A percentile compares a stretch with the other conserved stretches of the same genome.
Evolutionary conservation across 352 stramenopile genomes (phyloP).

Genomic region (Phytophthora vignae): DNA sequence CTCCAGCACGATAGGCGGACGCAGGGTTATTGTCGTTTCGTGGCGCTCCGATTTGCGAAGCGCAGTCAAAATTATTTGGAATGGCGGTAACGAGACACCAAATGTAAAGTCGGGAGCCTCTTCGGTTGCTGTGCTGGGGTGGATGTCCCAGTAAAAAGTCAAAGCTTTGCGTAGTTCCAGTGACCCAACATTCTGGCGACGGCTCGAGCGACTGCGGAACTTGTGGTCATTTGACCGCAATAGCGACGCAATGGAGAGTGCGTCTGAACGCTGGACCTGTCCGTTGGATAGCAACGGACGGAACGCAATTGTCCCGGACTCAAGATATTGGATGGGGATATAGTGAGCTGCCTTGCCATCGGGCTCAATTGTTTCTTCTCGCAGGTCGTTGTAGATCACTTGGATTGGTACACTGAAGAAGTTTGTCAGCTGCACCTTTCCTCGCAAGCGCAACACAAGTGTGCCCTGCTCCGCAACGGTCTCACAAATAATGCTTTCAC

Average conservation of each 20-base stretch:
- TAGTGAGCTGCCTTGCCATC: conserved; percentile 67
- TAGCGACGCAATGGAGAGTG: conserved; percentile 68
- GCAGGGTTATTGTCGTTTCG: conserved; percentile 76
- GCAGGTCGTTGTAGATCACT: conserved; percentile 78
- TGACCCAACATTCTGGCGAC: conserved; percentile 59
- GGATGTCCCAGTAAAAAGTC: conserved; percentile 83
- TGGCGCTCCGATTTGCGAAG: conserved; percentile 80
- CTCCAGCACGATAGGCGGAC: conserved; percentile 74
- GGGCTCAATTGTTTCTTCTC: conserved; percentile 59
- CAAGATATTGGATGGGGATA: conserved; percentile 83
- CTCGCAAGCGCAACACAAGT: conserved; percentile 78
- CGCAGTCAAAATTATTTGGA: conserved; percentile 79
- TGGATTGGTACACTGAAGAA: conserved; percentile 76
- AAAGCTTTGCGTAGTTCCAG: conserved; percentile 70
- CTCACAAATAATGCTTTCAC: conserved; percentile 86
- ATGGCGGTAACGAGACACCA: conserved; percentile 64
- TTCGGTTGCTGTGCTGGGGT: conserved; percentile 39
- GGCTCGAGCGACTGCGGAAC: conserved; percentile 27
- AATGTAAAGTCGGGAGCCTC: conserved; percentile 37
- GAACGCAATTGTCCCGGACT: conserved; percentile 75
- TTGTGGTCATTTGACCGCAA: conserved; percentile 51
- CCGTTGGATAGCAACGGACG: conserved; percentile 69
- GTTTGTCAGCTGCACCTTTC: conserved; percentile 84
- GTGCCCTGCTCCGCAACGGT: conserved; percentile 88
- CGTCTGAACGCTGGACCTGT: conserved; percentile 63